Evolutionary conservation across 371 early-diverging fungal genomes (phyloP), one percentile per base, ranked within the genome.

Genomic region (Apophysomyces trapeziformis): DNA sequence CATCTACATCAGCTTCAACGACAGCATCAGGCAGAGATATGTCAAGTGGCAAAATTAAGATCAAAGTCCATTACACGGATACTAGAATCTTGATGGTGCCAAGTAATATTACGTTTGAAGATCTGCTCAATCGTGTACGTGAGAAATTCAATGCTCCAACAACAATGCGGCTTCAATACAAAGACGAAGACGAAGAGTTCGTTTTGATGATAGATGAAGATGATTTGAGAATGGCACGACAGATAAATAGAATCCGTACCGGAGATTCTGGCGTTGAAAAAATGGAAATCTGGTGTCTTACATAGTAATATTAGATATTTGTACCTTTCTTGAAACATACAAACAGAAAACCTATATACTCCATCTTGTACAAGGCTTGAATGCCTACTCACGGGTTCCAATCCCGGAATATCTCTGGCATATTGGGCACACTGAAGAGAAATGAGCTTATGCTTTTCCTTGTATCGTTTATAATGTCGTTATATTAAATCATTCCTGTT

Each of bases 181-280:
- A 88, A 70, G 97, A 97, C 68, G 95, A 94, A 67, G 96, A 95
- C 58, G 87, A 90, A 61, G 93, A 92, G 66, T 79, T 91, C 72
- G 91, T 96, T 13, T 74, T 91, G 44, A 93, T 97, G 89, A 91
- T 91, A 26, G 96, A 96, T 74, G 88, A 96, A 38, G 98, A 96
- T 64, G 97, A 97, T 79, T 84, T 94, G 70, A 87, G 90, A 64
- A 88, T 95, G 77, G 95, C 95, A 38, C 79, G 87, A 65, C 89
- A 87, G 70, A 66, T 71, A 26, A 60, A 87, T 50, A 78, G 84
- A 56, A 77, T 77, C 41, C 85, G 84, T 6, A 82, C 84, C 38
- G 65, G 64, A 58, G 68, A 76, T 41, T 38, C 60, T 68, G 66
- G 67, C 69, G 57, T 80, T 4, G 82, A 87, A 64, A 83, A 86